Evolutionary conservation across 108 stramenopile genomes (phyloP), one percentile per base, ranked within the genome.

Genomic region (Conticribra guillardii): DNA sequence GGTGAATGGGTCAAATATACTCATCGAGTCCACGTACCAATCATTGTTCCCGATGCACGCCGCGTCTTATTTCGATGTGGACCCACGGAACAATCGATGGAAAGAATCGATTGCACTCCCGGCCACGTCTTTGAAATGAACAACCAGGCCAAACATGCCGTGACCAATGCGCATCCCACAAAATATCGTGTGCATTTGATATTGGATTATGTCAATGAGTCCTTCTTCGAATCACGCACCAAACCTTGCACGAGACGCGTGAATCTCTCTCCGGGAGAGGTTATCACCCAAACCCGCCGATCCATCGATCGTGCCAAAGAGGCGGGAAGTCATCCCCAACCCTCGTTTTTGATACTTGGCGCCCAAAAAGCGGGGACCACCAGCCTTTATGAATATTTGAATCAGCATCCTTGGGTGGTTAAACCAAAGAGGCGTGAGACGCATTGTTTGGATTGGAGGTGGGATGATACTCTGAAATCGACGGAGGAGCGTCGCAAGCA

Each of bases 301-400:
- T 87, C 89, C 26, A 94, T 99, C 60, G 96, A 96, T 75, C 85
- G 89, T 26, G 75, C 84, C 46, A 50, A 58, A 27, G 84, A 89
- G 28, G 67, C 73, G 58, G 84, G 87, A 2, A 58, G 56, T 19
- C 67, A 86, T 27, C 79, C 79, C 1, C 85, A 89, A 24, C 95
- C 95, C 0, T 86, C 87, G 23, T 96, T 85, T 79, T 49, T 95
- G 27, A 89, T 96, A 41, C 45, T 96, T 31, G 97, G 97, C 7
- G 96, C 96, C 3, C 97, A 97, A 84, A 99, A 99, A 72, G 89
- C 94, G 30, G 98, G 98, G 4, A 99, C 98, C 8, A 99, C 98
- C 2, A 77, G 82, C 65, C 72, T 99, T 49, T 99, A 96, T 64
- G 96, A 98, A 46, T 97, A 95, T 73, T 65, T 99, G 22, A 82